phyloP scores from a whole-genome alignment of 129 eudicot species.

The Chrysanthemum makinoi region DNA sequence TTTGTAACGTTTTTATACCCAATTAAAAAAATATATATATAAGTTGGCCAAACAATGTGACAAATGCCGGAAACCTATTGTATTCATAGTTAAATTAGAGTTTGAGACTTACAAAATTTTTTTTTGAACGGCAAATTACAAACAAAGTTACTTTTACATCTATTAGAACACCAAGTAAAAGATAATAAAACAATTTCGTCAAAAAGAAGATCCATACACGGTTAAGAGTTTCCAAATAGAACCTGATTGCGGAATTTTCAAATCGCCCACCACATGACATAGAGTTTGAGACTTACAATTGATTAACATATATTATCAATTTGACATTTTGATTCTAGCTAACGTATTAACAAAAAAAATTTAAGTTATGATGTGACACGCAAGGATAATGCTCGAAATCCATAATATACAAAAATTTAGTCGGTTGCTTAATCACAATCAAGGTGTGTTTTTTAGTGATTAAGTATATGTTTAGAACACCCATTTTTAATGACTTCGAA shows the following conservation, averaged over 20 bases:
- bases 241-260: no score
- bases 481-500: background rate
- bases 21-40: no score
- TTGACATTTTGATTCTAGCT: no score
- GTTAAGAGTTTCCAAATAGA: no score
- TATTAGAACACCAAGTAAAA: no score
- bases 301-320: background rate
- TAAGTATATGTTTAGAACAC: background rate
- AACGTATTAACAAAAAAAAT: no score
- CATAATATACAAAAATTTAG: background rate
- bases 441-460: constrained; percentile 7
- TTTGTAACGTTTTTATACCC: no score
- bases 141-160: no score
- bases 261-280: no score
- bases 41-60: background rate
- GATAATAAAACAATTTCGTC: no score
- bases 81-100: background rate
- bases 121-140: no score
- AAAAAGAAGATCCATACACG: no score
- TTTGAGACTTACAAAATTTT: background rate
- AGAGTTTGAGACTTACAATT: background rate
- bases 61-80: background rate
- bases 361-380: background rate
- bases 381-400: background rate
- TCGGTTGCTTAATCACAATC: constrained; percentile 12